These are phyloP conservation scores for Aethionema arabicum DNA, from an alignment of 345 rosid species.

Conservation along the genomic window DNA sequence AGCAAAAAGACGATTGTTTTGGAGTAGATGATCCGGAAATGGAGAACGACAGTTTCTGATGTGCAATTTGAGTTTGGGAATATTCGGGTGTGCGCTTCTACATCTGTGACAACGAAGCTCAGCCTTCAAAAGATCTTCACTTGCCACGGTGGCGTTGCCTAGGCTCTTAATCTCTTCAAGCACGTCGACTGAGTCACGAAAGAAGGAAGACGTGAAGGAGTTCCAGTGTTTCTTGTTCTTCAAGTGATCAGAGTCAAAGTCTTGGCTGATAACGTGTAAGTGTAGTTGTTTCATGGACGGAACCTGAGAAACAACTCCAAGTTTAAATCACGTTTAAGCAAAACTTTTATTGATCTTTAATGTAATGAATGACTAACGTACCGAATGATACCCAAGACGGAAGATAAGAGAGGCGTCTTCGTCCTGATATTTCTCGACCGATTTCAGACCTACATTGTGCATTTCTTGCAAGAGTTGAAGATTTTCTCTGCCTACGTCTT, in stretches of 20 bases:
- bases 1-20: conserved; percentile 40
- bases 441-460: conserved; percentile 76
- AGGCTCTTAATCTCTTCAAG: conserved; percentile 60
- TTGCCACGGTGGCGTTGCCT: conserved; percentile 53
- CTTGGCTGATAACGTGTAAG: conserved; percentile 93
- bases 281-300: conserved; percentile 68
- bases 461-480: conserved; percentile 52
- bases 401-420: conserved; percentile 73
- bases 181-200: conserved; percentile 79
- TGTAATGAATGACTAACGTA: conserved; percentile 33
- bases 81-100: conserved; percentile 81
- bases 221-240: conserved; percentile 97
- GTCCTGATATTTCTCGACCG: conserved; percentile 60
- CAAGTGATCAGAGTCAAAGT: conserved; percentile 69
- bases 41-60: conserved; percentile 53
- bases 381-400: conserved; percentile 96
- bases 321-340: neutral
- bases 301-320: conserved; percentile 11
- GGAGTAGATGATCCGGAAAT: conserved; percentile 51
- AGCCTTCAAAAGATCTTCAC: conserved; percentile 47
- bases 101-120: conserved; percentile 89
- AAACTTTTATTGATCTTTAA: conserved; percentile 4
- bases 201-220: conserved; percentile 74
- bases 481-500: conserved; percentile 67
- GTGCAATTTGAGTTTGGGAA: conserved; percentile 82